Base-by-base conservation (phyloP, 2,329 filamentous ascomycete species). In the Trichoderma brevicompactum region DNA sequence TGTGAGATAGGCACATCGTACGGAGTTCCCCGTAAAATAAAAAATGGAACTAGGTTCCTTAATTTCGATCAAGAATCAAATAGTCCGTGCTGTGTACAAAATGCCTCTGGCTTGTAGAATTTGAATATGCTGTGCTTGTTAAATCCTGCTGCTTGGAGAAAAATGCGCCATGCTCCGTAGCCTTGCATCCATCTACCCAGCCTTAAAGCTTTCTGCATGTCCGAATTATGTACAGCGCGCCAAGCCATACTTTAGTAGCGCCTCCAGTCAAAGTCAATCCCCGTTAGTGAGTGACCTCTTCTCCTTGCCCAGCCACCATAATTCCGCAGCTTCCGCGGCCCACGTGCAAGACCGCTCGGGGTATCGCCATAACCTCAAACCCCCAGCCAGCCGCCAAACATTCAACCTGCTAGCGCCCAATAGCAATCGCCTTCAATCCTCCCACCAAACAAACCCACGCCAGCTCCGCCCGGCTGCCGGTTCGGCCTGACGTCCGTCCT, bases 401-500 rank as follows among this genome's bases (percentile, higher is more conserved):
- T 41, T 36, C 49, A 41, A 50, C 44, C 34, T 36, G 32, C 49
- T 46, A 36, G 60, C 46, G 49, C 49, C 49, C 49, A 54, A 43
- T 62, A 36, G 60, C 49, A 53, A 46, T 36, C 46, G 40, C 53
- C 64, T 46, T 48, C 56, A 56, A 54, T 36, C 55, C 41, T 52
- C 56, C 64, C 48, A 60, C 63, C 64, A 65, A 53, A 52, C 40
- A 62, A 62, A 52, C 64, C 60, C 52, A 46, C 56, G 46, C 56
- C 43, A 64, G 61, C 50, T 66, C 65, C 64, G 49, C 64, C 62
- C 58, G 65, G 65, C 59, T 64, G 59, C 65, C 63, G 59, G 65
- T 50, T 64, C 60, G 52, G 65, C 59, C 65, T 64, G 65, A 64
- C 44, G 17, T 58, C 52, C 50, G 59, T 66, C 60, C 43, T 52